A percentile compares a stretch with the other conserved stretches of the same genome.
These are phyloP conservation scores for Leccinum subtestaceum DNA, from an alignment of 768 basidiomycete genomes.

Conservation along the genomic window DNA sequence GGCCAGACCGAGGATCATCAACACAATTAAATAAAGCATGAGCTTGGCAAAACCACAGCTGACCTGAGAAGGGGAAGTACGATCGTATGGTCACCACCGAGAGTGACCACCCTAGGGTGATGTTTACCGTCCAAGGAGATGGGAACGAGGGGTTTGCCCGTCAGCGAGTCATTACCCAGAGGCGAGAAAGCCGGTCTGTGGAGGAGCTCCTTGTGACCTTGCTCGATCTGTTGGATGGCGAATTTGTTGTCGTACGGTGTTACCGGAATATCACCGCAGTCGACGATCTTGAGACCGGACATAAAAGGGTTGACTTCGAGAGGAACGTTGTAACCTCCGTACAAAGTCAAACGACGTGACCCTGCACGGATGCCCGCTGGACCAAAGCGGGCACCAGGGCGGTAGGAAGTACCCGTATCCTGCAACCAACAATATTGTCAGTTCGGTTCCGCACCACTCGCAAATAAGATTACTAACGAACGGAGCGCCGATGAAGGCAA, in stretches of 20 bases:
- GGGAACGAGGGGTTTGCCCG: constrained; percentile 54
- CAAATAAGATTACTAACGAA: constrained; percentile 48
- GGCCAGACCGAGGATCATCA: background rate
- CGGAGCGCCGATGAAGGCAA: constrained; percentile 79
- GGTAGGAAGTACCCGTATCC: constrained; percentile 75
- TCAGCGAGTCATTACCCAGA: constrained; percentile 59
- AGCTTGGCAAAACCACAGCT: background rate
- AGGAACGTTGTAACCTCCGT: constrained; percentile 78
- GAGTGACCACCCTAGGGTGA: constrained; percentile 78
- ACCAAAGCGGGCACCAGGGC: constrained; percentile 83
- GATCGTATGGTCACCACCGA: constrained; percentile 89
- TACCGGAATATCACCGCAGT: constrained; percentile 77
- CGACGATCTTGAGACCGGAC: constrained; percentile 64
- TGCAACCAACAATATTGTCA: constrained; percentile 19
- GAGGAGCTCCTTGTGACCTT: constrained; percentile 67
- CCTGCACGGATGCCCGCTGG: constrained; percentile 81
- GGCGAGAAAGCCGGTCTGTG: constrained; percentile 61
- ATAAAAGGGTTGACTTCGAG: constrained; percentile 71
- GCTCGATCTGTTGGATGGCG: constrained; percentile 73
- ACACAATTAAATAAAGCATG: background rate
- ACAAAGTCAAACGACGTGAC: constrained; percentile 69
- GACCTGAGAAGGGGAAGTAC: constrained; percentile 53
- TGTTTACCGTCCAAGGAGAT: constrained; percentile 66
- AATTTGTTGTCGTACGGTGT: constrained; percentile 74
- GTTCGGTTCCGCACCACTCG: background rate